Evolutionary conservation across 352 stramenopile species (phyloP).

Genomic region (Globisporangium polare): DNA sequence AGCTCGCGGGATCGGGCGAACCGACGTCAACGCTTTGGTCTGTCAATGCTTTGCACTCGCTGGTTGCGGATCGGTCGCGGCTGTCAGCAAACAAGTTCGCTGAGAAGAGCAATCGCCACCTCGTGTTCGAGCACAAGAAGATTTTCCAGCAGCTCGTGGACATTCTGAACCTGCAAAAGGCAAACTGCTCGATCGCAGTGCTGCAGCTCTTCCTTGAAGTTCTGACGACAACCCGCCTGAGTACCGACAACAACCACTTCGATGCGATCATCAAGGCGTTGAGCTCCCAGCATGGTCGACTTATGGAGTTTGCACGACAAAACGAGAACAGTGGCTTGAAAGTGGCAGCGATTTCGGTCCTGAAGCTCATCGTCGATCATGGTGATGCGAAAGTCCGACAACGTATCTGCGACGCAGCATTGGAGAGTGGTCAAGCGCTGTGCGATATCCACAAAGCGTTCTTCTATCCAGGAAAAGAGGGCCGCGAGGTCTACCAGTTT

Average conservation of each 20-base stretch:
- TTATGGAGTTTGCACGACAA: slow-evolving; percentile 52
- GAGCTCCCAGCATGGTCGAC: slow-evolving; percentile 34
- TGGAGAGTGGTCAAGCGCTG: slow-evolving; percentile 59
- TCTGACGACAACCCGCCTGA: slow-evolving; percentile 47
- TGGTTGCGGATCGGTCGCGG: slow-evolving; percentile 47
- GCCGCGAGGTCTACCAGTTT: slow-evolving; percentile 68
- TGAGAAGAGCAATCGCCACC: slow-evolving; percentile 53
- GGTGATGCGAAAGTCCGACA: slow-evolving; percentile 50
- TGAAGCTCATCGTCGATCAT: slow-evolving; percentile 74
- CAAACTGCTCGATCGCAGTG: slow-evolving; percentile 46
- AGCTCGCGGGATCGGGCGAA: slow-evolving; percentile 49
- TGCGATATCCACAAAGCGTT: slow-evolving; percentile 63
- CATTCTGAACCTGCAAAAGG: slow-evolving; percentile 44
- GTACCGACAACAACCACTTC: slow-evolving; percentile 78
- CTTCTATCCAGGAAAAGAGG: slow-evolving; percentile 53
- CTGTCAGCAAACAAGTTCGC: slow-evolving; percentile 31
- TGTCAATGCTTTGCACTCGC: slow-evolving; percentile 57
- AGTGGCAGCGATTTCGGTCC: slow-evolving; percentile 48
- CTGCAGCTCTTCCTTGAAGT: slow-evolving; percentile 68
- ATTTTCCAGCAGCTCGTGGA: slow-evolving; percentile 51
- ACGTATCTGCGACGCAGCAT: slow-evolving; percentile 66
- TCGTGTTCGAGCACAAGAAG: slow-evolving; percentile 66
- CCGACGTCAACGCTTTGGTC: slow-evolving; percentile 53
- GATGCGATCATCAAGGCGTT: slow-evolving; percentile 65
- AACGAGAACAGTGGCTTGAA: slow-evolving; percentile 49